phyloP scores from a whole-genome alignment of 306 rosid species.

The Glycine soja region DNA sequence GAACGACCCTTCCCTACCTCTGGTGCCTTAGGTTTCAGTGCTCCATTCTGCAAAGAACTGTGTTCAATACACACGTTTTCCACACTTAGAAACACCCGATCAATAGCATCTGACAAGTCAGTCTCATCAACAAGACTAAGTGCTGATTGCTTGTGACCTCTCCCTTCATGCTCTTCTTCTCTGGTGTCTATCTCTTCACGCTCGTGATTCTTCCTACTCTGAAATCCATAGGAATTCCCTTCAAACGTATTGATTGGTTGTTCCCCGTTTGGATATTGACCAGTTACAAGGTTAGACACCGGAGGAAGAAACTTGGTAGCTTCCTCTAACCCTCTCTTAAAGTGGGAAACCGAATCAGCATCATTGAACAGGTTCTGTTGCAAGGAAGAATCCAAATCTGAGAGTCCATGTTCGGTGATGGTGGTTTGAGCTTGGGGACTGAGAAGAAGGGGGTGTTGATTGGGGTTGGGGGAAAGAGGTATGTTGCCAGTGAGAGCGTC shows the following conservation, averaged over 20 bases:
- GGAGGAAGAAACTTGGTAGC: conserved; percentile 84
- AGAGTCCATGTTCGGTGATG: conserved; percentile 32
- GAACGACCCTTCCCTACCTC: conserved; percentile 46
- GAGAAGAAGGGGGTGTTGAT: conserved; percentile 51
- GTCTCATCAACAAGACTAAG: conserved; percentile 47
- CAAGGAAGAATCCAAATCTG: conserved; percentile 44
- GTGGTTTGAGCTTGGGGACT: conserved; percentile 34
- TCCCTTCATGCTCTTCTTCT: conserved; percentile 44
- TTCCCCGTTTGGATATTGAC: conserved; percentile 40
- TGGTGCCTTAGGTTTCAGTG: conserved; percentile 7
- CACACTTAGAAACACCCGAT: conserved; percentile 49
- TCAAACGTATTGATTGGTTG: background rate
- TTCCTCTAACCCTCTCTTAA: conserved; percentile 77
- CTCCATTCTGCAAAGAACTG: conserved; percentile 12
- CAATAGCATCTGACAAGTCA: conserved; percentile 58
- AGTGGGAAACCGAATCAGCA: conserved; percentile 69
- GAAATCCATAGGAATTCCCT: conserved; percentile 47
- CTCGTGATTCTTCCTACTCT: conserved; percentile 55
- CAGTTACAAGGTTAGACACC: conserved; percentile 46
- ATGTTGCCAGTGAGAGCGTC: conserved; percentile 56
- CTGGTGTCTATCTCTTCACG: conserved; percentile 39
- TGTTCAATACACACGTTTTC: conserved; percentile 37
- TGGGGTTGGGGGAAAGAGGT: conserved; percentile 47
- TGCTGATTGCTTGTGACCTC: conserved; percentile 62
- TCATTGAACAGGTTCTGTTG: conserved; percentile 59